A percentile compares a stretch with the other conserved stretches of the same genome.
Evolutionary conservation across 2,329 filamentous ascomycete genomes (phyloP).

Genomic region (Diaporthe ilicicola): DNA sequence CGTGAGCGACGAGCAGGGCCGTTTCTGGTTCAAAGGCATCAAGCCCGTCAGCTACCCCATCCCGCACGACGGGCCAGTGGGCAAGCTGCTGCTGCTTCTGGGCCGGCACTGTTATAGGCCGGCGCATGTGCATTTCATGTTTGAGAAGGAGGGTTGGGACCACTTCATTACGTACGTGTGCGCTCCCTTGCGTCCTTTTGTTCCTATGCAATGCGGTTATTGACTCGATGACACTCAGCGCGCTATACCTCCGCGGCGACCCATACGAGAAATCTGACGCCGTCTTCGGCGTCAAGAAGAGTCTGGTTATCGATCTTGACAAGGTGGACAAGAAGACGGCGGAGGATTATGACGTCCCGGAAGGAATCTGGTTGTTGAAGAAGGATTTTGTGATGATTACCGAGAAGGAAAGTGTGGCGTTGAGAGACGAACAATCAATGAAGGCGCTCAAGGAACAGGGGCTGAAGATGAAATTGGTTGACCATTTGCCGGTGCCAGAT

Average conservation of each 20-base stretch:
- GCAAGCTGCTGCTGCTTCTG: constrained; percentile 70
- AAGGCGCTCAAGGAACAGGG: constrained; percentile 74
- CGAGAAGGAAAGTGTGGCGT: constrained; percentile 70
- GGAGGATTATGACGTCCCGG: constrained; percentile 68
- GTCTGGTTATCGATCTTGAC: constrained; percentile 72
- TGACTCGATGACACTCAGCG: constrained; percentile 53
- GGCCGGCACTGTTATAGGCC: constrained; percentile 82
- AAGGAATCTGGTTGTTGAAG: constrained; percentile 69
- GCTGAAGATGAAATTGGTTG: constrained; percentile 74
- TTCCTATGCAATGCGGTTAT: neutral
- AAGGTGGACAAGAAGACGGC: constrained; percentile 62
- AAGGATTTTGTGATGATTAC: constrained; percentile 84
- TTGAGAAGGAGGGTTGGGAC: constrained; percentile 81
- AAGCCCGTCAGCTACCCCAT: constrained; percentile 88
- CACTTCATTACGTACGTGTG: constrained; percentile 80
- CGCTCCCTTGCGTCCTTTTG: neutral
- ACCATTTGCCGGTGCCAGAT: constrained; percentile 81
- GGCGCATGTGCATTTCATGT: constrained; percentile 89
- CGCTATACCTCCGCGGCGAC: constrained; percentile 79
- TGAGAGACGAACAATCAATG: constrained; percentile 71
- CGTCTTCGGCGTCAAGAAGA: constrained; percentile 88
- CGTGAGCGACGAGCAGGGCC: constrained; percentile 72
- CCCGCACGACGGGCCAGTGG: constrained; percentile 84
- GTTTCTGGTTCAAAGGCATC: constrained; percentile 87
- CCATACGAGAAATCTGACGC: constrained; percentile 86